These are phyloP conservation scores for Trichothecium roseum DNA, from an alignment of 2,329 filamentous ascomycete species.

Conservation along the genomic window DNA sequence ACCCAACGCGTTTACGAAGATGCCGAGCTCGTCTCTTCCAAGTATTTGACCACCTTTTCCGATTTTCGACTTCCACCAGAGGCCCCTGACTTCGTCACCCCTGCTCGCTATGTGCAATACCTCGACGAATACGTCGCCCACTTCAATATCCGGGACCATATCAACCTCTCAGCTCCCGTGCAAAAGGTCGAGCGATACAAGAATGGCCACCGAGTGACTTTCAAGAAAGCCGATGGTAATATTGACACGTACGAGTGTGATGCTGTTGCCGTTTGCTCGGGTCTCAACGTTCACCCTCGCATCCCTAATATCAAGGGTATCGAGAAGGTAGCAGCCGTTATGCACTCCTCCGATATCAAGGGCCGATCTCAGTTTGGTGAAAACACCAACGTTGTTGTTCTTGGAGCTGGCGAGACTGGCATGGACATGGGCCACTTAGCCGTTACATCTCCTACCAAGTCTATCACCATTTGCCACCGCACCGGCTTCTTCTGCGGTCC, in stretches of 20 bases:
- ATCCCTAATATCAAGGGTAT: conserved; percentile 25
- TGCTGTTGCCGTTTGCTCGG: conserved; percentile 31
- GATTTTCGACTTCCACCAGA: conserved; percentile 27
- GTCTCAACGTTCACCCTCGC: conserved; percentile 26
- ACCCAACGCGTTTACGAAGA: conserved; percentile 29
- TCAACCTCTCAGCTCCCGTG: conserved; percentile 12
- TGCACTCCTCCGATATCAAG: conserved; percentile 35
- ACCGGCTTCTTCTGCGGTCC: conserved; percentile 19
- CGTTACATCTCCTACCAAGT: conserved; percentile 26
- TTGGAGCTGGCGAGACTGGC: conserved; percentile 33
- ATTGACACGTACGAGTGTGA: conserved; percentile 23
- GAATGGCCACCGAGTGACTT: neutral
- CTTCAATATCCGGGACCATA: conserved; percentile 25
- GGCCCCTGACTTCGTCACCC: conserved; percentile 29
- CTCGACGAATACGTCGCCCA: conserved; percentile 25
- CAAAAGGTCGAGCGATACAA: neutral
- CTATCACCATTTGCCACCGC: conserved; percentile 30
- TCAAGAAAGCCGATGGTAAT: neutral
- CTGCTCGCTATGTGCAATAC: conserved; percentile 25
- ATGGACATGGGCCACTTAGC: conserved; percentile 31
- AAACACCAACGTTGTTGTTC: conserved; percentile 27
- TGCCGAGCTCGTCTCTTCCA: conserved; percentile 31
- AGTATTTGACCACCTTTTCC: conserved; percentile 33
- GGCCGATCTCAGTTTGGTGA: conserved; percentile 23
- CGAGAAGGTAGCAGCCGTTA: conserved; percentile 19